Base-by-base conservation (phyloP, 1,284 basidiomycete genomes). In the Ceratobasidium papillatum region DNA sequence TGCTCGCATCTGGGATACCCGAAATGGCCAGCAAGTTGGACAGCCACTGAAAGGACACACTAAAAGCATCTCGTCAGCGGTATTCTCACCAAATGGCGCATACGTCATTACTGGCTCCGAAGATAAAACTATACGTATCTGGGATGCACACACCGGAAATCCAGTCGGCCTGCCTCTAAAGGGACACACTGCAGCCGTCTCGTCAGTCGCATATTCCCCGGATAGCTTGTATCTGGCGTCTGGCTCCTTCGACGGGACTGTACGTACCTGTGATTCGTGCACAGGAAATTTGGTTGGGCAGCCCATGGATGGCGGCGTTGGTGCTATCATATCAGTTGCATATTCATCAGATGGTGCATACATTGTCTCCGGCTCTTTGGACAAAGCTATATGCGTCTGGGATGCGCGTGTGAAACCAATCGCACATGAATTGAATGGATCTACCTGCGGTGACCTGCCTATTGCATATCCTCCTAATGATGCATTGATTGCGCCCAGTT, bases 1-100 rank as follows among this genome's bases (percentile, higher is more conserved):
- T 4, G 43, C 75, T 9, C 74, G 74, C 11, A 12, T 75, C 19
- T 75, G 75, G 75, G 61, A 75, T 52, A 56, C 36, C 3, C 12
- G 22, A n/a, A 75, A 19, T 8, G 72, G 69, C n/a, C 12, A 49
- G 3, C 4, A 5, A 5, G 17, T 66, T 8, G 9, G 8, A 3
- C 12, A n/a, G 34, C 59, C 27, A 11, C 30, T 69, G 17, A 3
- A 14, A 25, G 52, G 66, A 9, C 66, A 69, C 32, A 66, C 25
- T 27, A 1, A 19, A 27, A 27, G 22, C 12, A 47, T 66, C 32
- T 12, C 25, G 0, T 45, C 68, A 12, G 47, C 47, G 3, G 47
- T 41, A 14, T 74, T 41, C 25, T 74, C 72, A n/a, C 72, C 63
- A 8, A 59, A 74, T 74, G 38, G 49, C 63, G 32, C 27, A 22